These are phyloP conservation scores for Cenchrus americanus DNA, from an alignment of 176 grass and related monocot genomes.

Conservation along the genomic window DNA sequence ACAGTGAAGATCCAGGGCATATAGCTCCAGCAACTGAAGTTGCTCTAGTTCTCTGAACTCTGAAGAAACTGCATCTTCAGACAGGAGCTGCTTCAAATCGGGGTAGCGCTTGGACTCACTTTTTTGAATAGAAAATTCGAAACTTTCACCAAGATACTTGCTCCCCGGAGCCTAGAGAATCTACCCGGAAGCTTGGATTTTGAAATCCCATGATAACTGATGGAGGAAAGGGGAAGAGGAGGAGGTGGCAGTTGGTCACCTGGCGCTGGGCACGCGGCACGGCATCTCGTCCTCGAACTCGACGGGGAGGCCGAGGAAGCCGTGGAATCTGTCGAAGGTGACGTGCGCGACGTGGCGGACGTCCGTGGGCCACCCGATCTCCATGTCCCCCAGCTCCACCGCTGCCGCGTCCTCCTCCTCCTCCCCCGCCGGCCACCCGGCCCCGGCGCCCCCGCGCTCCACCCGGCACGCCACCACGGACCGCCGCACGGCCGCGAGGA, in stretches of 20 bases:
- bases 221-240: neutral
- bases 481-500: conserved; percentile 71
- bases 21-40: neutral
- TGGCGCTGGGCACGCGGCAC: conserved; percentile 79
- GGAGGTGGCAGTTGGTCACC: conserved; percentile 35
- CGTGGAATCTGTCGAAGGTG: conserved; percentile 93
- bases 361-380: conserved; percentile 85
- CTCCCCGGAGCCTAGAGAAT: neutral
- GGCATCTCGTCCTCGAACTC: conserved; percentile 95
- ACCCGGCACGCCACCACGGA: conserved; percentile 82
- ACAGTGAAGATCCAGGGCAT: conserved; percentile 1
- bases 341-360: conserved; percentile 89
- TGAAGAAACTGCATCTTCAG: neutral
- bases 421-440: neutral
- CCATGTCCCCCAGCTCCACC: conserved; percentile 52
- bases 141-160: neutral
- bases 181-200: neutral
- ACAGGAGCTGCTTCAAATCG: neutral
- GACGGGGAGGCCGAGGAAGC: conserved; percentile 83
- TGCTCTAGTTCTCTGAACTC: neutral
- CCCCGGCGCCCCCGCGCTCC: conserved; percentile 37
- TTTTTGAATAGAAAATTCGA: neutral
- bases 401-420: conserved; percentile 29
- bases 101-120: neutral
- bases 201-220: neutral